Conservation (phyloP, 495 filamentous ascomycete genomes). For the Xylaria curta region DNA sequence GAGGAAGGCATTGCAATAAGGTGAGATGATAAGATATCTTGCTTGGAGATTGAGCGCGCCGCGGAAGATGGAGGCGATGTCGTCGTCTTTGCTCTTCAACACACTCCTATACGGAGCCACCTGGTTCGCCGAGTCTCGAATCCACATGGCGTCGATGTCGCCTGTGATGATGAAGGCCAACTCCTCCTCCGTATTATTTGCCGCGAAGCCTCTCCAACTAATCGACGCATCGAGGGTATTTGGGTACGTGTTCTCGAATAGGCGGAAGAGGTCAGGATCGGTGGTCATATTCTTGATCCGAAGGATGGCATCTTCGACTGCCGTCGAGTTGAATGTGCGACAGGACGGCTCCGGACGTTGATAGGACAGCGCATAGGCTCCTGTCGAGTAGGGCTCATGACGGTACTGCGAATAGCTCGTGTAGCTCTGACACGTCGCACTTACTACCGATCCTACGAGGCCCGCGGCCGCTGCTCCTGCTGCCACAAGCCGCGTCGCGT, state of each 20-base stretch:
- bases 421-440: conserved; percentile 33
- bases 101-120: conserved; percentile 65
- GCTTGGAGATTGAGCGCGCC: conserved; percentile 66
- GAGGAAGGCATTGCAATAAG: conserved; percentile 69
- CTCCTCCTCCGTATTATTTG: conserved; percentile 61
- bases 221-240: conserved; percentile 69
- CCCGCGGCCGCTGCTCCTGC: conserved; percentile 3
- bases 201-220: conserved; percentile 64
- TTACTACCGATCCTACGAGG: background rate
- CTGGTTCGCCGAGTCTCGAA: conserved; percentile 68
- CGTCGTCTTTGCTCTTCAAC: conserved; percentile 54
- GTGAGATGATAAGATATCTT: conserved; percentile 62
- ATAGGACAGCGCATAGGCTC: conserved; percentile 57
- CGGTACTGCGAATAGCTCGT: conserved; percentile 33
- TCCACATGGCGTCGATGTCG: conserved; percentile 72
- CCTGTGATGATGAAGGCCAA: conserved; percentile 69
- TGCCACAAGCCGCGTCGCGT: conserved; percentile 15
- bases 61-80: conserved; percentile 65
- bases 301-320: conserved; percentile 58
- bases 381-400: conserved; percentile 48
- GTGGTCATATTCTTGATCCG: conserved; percentile 53
- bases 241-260: conserved; percentile 67
- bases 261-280: conserved; percentile 65
- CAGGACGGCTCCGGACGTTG: conserved; percentile 62
- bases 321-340: conserved; percentile 61